Conservation (phyloP, 306 rosid species). For the Trifolium dubium region DNA sequence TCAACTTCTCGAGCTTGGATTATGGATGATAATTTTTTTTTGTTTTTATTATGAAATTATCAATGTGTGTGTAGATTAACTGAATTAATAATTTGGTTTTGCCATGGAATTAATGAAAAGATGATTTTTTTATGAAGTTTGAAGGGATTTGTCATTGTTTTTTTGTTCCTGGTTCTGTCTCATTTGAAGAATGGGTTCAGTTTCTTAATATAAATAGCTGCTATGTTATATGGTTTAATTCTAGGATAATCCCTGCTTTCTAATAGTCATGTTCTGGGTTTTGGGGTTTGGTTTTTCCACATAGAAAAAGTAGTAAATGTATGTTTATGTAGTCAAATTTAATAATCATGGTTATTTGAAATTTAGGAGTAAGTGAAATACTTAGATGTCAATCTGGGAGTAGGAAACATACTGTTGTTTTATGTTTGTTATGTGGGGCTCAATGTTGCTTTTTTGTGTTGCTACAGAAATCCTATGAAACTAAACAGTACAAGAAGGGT, state of each 20-base stretch:
- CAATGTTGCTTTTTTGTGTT: constrained; percentile 11
- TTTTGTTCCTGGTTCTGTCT: not conserved
- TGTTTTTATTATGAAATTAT: not conserved
- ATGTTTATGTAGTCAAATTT: not conserved
- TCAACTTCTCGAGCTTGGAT: not conserved
- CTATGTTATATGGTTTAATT: too few species aligned
- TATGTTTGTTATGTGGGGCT: constrained; percentile 27
- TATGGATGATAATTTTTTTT: not conserved
- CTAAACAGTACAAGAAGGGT: constrained; percentile 96
- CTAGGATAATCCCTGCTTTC: not conserved
- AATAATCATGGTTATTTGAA: constrained; percentile 7
- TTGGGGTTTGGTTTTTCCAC: constrained; percentile 22
- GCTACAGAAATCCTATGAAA: constrained; percentile 91
- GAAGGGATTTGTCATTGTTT: constrained; percentile 13
- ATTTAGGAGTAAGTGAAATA: constrained; percentile 14
- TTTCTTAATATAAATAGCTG: constrained; percentile 22
- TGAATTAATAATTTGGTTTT: not conserved
- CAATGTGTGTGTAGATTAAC: not conserved
- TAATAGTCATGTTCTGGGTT: constrained; percentile 5
- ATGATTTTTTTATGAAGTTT: not conserved
- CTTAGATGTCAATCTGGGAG: not conserved
- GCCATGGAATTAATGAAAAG: not conserved
- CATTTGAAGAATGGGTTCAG: constrained; percentile 32
- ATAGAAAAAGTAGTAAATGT: not conserved
- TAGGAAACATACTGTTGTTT: not conserved